Base-by-base conservation (phyloP, 2,329 filamentous ascomycete species). In the Penicillium fuscoglaucum region DNA sequence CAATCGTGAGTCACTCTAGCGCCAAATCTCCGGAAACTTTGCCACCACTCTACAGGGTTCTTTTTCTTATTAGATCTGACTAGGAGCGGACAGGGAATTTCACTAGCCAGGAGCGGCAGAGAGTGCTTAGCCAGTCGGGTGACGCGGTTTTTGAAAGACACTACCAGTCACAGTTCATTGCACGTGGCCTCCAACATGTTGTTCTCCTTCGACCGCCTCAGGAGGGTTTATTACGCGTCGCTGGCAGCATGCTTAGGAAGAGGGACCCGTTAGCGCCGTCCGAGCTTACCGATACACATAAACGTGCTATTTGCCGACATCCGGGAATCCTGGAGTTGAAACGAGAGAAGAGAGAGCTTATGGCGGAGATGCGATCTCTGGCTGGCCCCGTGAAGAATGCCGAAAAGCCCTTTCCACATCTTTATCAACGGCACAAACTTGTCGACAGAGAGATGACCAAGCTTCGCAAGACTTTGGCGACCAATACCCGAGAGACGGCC, bases 161-260 rank as follows among this genome's bases (percentile, higher is more conserved):
- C 48, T 70, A 72, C 44, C 52, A 72, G 57, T 67, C 57, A 51
- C 37, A 71, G 40, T 72, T 69, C 50, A 68, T 71, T 53, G 13
- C 35, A 17, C 57, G 63, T 19, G 61, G 70, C 61, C 66, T 70
- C 44, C 47, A 72, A 40, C 24, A 69, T 68, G 51, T 71, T 9
- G 61, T 70, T 39, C 68, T 70, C 55, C 67, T 72, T 57, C 57
- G 55, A 54, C 65, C 59, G 3, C 45, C 67, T 51, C 40, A 71
- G 59, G 65, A 71, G 45, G 61, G 61, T 59, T 47, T 71, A 6
- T 12, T 70, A 21, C 56, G 56, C 10, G 29, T 61, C 37, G 61
- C 64, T 54, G 55, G 62, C 26, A 69, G 64, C 39, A 71, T 70
- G 57, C 65, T 70, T 39, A 67, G 61, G 47, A 71, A 70, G 40